Percentiles rank a stretch among this genome's conserved stretches.
Evolutionary conservation across 2,329 filamentous ascomycete species (phyloP).

Genomic region (Pestalotiopsis fici): DNA sequence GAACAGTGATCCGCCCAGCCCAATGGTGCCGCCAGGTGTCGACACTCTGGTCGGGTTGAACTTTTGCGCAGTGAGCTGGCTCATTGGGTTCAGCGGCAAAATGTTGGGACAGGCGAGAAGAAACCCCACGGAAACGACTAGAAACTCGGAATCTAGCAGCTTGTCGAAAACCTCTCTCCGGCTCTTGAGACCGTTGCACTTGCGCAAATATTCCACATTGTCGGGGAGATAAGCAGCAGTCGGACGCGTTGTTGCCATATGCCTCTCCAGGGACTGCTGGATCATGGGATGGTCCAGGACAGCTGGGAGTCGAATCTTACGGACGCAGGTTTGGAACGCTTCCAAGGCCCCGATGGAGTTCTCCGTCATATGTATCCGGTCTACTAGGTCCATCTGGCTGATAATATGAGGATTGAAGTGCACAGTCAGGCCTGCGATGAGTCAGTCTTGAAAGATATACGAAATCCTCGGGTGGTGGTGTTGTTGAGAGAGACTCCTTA

Average conservation of each 20-base stretch:
- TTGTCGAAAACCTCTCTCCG: neutral
- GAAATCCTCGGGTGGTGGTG: too few relatives aligned
- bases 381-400: too few relatives aligned
- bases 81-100: neutral
- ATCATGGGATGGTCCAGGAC: neutral
- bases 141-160: neutral
- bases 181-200: neutral
- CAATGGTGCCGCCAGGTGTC: constrained; percentile 56
- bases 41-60: constrained; percentile 56
- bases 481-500: too few relatives aligned
- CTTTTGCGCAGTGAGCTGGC: neutral
- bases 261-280: neutral
- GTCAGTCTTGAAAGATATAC: too few relatives aligned
- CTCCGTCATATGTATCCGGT: too few relatives aligned
- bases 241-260: neutral
- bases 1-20: constrained; percentile 57
- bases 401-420: too few relatives aligned
- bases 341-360: too few relatives aligned
- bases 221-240: neutral
- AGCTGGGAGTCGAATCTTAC: neutral
- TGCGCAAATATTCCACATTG: neutral
- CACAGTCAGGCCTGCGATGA: too few relatives aligned
- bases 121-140: neutral
- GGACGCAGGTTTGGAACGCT: too few relatives aligned
- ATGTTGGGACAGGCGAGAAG: neutral